Base-by-base conservation (phyloP, 23 red algal genomes). In the Gracilaria vermiculophylla region DNA sequence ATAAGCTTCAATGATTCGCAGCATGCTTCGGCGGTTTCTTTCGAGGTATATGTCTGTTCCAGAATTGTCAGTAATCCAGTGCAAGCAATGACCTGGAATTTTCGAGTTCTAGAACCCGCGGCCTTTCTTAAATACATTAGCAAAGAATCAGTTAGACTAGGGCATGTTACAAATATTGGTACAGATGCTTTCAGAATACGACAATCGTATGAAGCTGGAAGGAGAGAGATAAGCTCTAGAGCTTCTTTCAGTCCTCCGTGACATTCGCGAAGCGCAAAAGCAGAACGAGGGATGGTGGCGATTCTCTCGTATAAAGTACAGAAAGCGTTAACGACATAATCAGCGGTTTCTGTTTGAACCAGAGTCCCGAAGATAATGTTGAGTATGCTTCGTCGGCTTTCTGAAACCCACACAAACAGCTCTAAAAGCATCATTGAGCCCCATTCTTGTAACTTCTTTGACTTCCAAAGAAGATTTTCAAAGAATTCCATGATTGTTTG, bases 71-170 rank as follows among this genome's bases (percentile, higher is more conserved):
- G 16, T 49, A 79, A 34, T 5, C 76, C 76, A 79, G 76, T 43
- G 45, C 76, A 79, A 21, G 50, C 76, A 54, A 79, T 43, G 19
- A 57, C 10, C 53, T 79, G 76, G 33, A 49, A 60, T 34, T 60
- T 60, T 20, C 53, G 76, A 57, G 49, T 36, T 50, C 76, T 57
- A 16, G 49, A 79, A 35, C 50, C 49, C 0, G 50, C 27, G 20
- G 53, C 76, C 76, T 79, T 79, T 54, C 76, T 35, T 50, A 79
- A 19, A 28, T 49, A 79, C 49, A 79, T 79, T 57, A 79, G 21
- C 49, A 79, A 42, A 23, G 49, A 79, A 17, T 79, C 76, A 79
- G 53, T 49, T 79, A 79, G 53, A 57, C 23, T 79, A 25, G 76
- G 76, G 48, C 49, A 54, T 49, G 50, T 79, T 79, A 79, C 76